Evolutionary conservation across 2,329 filamentous ascomycete genomes (phyloP), one percentile per base, ranked within the genome.

Genomic region (Aspergillus neoniger): DNA sequence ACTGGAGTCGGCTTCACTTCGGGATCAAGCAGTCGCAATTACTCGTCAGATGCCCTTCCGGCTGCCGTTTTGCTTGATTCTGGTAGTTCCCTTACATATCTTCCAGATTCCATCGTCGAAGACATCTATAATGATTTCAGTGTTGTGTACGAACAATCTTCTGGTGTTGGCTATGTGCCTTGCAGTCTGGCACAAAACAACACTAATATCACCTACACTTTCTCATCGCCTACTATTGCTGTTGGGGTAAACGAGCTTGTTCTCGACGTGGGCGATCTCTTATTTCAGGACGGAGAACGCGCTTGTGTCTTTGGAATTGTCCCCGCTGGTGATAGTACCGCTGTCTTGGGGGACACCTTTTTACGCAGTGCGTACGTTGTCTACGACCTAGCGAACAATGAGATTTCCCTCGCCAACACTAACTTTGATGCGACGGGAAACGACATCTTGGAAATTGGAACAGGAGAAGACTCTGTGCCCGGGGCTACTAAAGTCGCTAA

Each of bases 331-430:
- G 80, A 78, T 36, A 74, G 75, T 63, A 80, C 78, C 21, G 72
- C 80, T 6, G 81, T 87, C 6, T 78, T 88, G 1, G 86, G 86
- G 30, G 85, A 88, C 70, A 88, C 85, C 0, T 88, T 88, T 75
- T 74, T 88, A 15, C 83, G 85, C 58, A 85, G 81, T 57, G 85
- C 85, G 2, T 88, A 88, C 68, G 84, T 87, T 48, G 86, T 88
- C 2, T 88, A 87, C 72, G 85, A 88, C 62, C 76, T 88, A 14
- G 73, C 72, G 19, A 85, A 83, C 71, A 86, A 88, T 70, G 78
- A 86, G 69, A 86, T 88, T 65, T 84, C 82, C 2, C 73, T 88
- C 19, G 86, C 85, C 3, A 84, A 85, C 66, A 87, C 86, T 2
- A 82, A 82, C 62, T 87, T 87, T 78, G 86, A 87, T 69, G 77